These are phyloP conservation scores for Cordia subcordata DNA, from an alignment of 257 asterid species.

Conservation along the genomic window DNA sequence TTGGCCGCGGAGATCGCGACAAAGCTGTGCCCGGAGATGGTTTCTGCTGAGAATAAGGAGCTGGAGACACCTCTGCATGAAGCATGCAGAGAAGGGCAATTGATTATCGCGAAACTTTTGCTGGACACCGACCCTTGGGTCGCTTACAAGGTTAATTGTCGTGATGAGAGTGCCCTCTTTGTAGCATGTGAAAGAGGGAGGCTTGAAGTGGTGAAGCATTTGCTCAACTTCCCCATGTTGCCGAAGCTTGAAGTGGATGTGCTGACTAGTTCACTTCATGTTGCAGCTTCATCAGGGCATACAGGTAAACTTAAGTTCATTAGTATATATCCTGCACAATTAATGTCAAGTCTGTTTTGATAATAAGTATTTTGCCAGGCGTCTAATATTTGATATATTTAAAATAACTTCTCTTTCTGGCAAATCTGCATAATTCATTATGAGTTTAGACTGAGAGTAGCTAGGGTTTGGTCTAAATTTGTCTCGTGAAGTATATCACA, in stretches of 20 bases:
- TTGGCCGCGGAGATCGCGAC: conserved; percentile 19
- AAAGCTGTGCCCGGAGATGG: conserved; percentile 30
- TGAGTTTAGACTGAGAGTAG: too few relatives aligned
- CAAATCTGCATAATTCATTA: too few relatives aligned
- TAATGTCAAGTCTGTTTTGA: too few relatives aligned
- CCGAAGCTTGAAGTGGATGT: conserved; percentile 36
- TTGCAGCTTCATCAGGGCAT: conserved; percentile 43
- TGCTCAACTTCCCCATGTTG: conserved; percentile 15
- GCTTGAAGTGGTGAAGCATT: conserved; percentile 23
- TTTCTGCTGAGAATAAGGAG: conserved; percentile 29
- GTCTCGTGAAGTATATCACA: too few relatives aligned
- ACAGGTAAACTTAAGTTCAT: conserved; percentile 20
- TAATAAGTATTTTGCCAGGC: too few relatives aligned
- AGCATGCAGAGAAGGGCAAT: conserved; percentile 50
- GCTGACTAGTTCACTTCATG: conserved; percentile 33
- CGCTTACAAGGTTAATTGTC: conserved; percentile 24
- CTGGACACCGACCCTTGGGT: conserved; percentile 20
- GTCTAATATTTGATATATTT: too few relatives aligned
- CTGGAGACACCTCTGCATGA: conserved; percentile 42
- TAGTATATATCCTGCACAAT: too few relatives aligned
- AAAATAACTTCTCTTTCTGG: too few relatives aligned
- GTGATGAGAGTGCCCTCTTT: conserved; percentile 28
- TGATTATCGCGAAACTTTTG: conserved; percentile 24
- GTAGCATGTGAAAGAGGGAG: conserved; percentile 37
- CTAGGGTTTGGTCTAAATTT: too few relatives aligned